Evolutionary conservation across 169 alveolate species (phyloP).

Genomic region (Perkinsus marinus): DNA sequence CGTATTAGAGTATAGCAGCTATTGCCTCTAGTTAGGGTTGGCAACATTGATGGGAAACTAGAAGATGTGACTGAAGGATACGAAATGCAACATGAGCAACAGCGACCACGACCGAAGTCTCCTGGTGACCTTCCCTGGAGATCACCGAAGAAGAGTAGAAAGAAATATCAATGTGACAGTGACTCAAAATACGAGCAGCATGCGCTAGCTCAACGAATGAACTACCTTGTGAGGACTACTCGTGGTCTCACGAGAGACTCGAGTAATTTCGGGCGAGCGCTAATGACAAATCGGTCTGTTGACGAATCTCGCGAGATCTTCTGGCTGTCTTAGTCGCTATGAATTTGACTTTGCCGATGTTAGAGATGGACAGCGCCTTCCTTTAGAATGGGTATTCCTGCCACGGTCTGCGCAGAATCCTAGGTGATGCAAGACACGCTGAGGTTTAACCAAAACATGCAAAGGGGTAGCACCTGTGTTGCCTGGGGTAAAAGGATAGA

Average conservation of each 20-base stretch:
- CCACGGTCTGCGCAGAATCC: not conserved
- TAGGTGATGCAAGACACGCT: not conserved
- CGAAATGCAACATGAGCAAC: not conserved
- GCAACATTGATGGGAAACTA: not conserved
- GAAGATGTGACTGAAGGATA: not conserved
- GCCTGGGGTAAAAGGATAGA: conserved; percentile 46
- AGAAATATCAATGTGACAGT: not conserved
- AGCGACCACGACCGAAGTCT: too few relatives aligned
- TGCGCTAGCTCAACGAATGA: not conserved
- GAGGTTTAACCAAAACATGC: not conserved
- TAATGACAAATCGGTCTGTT: not conserved
- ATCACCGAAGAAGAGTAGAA: too few relatives aligned
- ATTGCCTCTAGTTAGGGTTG: not conserved
- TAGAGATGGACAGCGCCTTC: not conserved
- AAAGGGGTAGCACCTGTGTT: too few relatives aligned
- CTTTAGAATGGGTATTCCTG: not conserved
- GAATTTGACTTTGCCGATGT: not conserved
- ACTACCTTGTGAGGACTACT: too few relatives aligned
- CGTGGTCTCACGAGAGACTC: too few relatives aligned
- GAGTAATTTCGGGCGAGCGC: not conserved
- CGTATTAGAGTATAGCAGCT: not conserved
- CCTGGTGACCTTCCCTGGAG: too few relatives aligned
- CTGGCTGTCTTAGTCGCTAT: not conserved
- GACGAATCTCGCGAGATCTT: too few relatives aligned
- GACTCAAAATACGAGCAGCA: not conserved